These are phyloP conservation scores for Suillus discolor DNA, from an alignment of 768 basidiomycete genomes.

Conservation along the genomic window DNA sequence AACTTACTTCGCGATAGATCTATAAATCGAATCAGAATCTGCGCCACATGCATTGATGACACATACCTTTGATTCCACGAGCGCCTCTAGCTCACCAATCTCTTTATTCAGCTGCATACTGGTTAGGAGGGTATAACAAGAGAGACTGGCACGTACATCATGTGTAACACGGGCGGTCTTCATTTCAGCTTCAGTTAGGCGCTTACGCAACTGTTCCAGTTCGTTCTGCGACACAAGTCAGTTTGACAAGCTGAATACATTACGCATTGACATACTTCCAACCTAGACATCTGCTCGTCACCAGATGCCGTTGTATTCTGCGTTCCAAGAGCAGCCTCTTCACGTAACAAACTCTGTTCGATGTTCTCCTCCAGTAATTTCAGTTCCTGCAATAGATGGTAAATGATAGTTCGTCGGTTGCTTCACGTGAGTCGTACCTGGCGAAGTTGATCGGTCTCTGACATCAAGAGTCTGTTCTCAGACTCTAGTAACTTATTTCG, in stretches of 20 bases:
- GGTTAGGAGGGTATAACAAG: conserved; percentile 1
- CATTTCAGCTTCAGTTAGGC: conserved; percentile 69
- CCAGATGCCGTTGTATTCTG: conserved; percentile 16
- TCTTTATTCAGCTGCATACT: conserved; percentile 78
- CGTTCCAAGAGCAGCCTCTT: conserved; percentile 45
- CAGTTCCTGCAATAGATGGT: conserved; percentile 56
- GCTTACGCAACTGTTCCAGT: conserved; percentile 70
- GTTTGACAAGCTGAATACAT: neutral
- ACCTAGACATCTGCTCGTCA: conserved; percentile 48
- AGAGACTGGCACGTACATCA: conserved; percentile 50
- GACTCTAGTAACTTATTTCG: conserved; percentile 72
- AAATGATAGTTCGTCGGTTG: neutral
- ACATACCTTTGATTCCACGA: conserved; percentile 90
- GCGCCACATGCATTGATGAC: neutral
- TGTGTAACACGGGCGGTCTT: conserved; percentile 71
- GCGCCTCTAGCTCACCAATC: conserved; percentile 86
- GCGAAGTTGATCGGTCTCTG: conserved; percentile 63
- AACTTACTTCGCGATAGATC: conserved; percentile 81
- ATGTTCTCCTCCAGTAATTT: conserved; percentile 76
- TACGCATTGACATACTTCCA: conserved; percentile 47
- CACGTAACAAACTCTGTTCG: conserved; percentile 57
- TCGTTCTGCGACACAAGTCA: conserved; percentile 47
- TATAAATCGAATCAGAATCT: conserved; percentile 28
- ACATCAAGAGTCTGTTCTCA: conserved; percentile 70
- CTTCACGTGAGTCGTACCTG: conserved; percentile 47